A percentile compares a stretch with the other conserved stretches of the same genome.
These are phyloP conservation scores for Calocera cornea DNA, from an alignment of 768 basidiomycete species.

Conservation along the genomic window DNA sequence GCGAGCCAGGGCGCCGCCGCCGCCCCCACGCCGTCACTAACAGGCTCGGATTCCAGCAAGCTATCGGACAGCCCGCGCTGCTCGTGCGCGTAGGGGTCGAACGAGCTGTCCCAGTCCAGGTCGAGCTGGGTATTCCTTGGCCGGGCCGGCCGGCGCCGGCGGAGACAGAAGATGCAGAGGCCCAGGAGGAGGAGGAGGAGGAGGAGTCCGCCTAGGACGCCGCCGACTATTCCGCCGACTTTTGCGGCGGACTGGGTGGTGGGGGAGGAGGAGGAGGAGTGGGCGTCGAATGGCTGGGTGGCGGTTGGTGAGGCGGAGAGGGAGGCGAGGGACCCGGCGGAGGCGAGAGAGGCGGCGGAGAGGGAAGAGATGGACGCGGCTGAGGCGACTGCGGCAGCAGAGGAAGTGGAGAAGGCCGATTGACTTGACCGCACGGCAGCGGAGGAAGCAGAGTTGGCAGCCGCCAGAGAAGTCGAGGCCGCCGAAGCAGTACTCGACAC, in stretches of 20 bases:
- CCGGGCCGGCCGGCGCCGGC: not conserved
- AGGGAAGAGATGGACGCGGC: not conserved
- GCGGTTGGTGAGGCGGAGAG: not conserved
- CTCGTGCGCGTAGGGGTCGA: not conserved
- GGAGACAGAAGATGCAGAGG: not conserved
- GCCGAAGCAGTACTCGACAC: not conserved
- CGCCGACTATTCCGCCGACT: not conserved
- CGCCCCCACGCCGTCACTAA: not conserved
- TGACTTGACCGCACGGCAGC: too few relatives aligned
- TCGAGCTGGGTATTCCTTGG: not conserved
- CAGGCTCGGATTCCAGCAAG: not conserved
- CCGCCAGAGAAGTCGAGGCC: not conserved
- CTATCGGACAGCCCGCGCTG: not conserved
- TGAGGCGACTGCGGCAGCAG: too few relatives aligned
- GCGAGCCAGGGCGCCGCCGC: not conserved
- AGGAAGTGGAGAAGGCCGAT: too few relatives aligned
- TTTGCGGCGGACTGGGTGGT: not conserved
- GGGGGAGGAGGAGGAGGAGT: not conserved
- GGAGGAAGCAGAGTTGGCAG: not conserved
- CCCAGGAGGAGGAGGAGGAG: not conserved
- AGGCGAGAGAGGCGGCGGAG: not conserved
- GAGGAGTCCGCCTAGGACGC: not conserved
- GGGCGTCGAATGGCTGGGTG: not conserved
- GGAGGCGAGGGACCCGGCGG: not conserved
- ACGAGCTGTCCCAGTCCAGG: not conserved